These are phyloP conservation scores for Colletotrichum sp. DNA, from an alignment of 2,329 filamentous ascomycete species.

Conservation along the genomic window DNA sequence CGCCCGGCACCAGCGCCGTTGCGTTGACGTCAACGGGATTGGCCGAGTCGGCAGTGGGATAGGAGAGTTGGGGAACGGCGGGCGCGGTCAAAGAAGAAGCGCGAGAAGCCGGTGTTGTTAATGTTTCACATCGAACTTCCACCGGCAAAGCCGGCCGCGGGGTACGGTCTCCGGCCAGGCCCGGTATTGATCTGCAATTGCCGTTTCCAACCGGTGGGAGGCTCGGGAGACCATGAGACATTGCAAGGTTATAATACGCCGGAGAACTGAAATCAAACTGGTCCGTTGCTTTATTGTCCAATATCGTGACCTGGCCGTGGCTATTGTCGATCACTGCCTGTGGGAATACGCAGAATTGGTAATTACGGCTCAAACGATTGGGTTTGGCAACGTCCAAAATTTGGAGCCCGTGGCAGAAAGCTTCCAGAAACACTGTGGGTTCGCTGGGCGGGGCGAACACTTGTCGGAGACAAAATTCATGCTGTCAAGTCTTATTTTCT, in stretches of 20 bases:
- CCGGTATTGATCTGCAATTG: background rate
- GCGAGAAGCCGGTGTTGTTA: background rate
- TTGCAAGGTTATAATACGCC: accelerated
- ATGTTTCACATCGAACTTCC: background rate
- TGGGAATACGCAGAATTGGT: background rate
- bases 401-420: background rate
- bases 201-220: background rate
- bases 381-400: background rate
- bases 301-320: background rate
- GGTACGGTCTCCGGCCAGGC: background rate
- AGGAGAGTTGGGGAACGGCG: background rate
- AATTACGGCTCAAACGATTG: background rate
- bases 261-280: background rate
- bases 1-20: background rate
- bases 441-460: background rate
- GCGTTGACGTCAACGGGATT: background rate
- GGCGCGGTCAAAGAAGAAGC: background rate
- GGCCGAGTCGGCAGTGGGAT: background rate
- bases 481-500: background rate
- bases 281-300: background rate
- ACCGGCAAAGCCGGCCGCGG: background rate
- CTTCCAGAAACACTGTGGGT: background rate
- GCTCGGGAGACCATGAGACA: background rate
- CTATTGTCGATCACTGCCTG: background rate
- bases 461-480: background rate